Percentiles rank a stretch among this genome's conserved stretches.
Evolutionary conservation across 805 yeast species (phyloP).

Genomic region (Yamadazyma laniorum): DNA sequence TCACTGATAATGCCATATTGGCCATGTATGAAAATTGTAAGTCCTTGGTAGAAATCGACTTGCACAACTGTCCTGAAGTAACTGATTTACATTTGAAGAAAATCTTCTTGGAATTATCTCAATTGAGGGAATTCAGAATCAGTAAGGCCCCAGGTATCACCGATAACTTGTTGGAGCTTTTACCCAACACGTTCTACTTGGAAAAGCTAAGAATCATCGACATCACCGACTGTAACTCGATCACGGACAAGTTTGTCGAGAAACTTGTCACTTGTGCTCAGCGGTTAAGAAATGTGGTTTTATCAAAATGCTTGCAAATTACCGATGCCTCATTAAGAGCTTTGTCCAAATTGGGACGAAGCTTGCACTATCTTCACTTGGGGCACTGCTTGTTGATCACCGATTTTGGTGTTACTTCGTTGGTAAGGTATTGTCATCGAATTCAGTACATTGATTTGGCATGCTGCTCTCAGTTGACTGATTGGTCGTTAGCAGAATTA

Average conservation of each 20-base stretch:
- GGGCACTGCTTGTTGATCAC: constrained; percentile 93
- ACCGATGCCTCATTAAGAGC: constrained; percentile 78
- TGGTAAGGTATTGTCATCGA: constrained; percentile 76
- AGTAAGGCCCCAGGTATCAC: constrained; percentile 70
- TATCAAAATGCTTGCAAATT: constrained; percentile 84
- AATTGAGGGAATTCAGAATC: constrained; percentile 79
- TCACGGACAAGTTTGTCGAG: constrained; percentile 78
- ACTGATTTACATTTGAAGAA: constrained; percentile 59
- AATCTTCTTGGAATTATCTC: constrained; percentile 61
- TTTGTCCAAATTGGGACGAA: constrained; percentile 70
- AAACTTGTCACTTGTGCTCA: constrained; percentile 77
- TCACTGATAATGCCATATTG: constrained; percentile 62
- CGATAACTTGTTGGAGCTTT: constrained; percentile 57
- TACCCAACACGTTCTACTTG: constrained; percentile 48
- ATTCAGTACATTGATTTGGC: constrained; percentile 93
- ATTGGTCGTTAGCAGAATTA: constrained; percentile 73
- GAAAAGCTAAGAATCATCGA: constrained; percentile 80
- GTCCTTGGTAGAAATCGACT: constrained; percentile 82
- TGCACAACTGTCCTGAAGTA: constrained; percentile 76
- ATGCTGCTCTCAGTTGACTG: constrained; percentile 86
- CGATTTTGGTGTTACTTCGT: constrained; percentile 75
- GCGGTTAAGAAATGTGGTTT: constrained; percentile 77
- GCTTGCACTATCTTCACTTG: constrained; percentile 83
- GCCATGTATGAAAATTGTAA: constrained; percentile 71
- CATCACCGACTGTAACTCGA: constrained; percentile 75